phyloP scores from a whole-genome alignment of 192 early-diverging fungal genomes.

The Ambispora gerdemannii region DNA sequence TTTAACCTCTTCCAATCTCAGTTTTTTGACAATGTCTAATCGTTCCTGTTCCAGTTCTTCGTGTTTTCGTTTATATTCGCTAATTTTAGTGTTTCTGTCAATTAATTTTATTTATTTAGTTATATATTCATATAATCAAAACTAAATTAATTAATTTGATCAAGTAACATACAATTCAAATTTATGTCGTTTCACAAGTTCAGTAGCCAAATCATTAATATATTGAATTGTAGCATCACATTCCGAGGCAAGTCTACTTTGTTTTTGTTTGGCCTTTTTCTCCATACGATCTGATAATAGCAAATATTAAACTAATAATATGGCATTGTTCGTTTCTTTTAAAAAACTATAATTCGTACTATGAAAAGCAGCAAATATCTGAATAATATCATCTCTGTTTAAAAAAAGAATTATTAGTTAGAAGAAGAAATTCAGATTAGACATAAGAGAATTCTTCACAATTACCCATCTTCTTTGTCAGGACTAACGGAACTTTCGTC shows the following conservation, averaged over 20 bases:
- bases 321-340: background rate
- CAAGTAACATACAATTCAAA: conserved; percentile 7
- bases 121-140: background rate
- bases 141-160: background rate
- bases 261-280: conserved; percentile 16
- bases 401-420: background rate
- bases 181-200: conserved; percentile 11
- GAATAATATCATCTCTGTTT: conserved; percentile 22
- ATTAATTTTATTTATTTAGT: background rate
- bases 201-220: background rate
- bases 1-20: conserved; percentile 8
- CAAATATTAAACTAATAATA: background rate
- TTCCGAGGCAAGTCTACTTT: background rate
- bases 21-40: conserved; percentile 11
- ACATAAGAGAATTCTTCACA: background rate
- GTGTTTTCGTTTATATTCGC: conserved; percentile 4
- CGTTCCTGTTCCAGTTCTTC: conserved; percentile 20
- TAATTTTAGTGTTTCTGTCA: conserved; percentile 7
- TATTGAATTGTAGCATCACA: conserved; percentile 14
- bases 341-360: conserved; percentile 1
- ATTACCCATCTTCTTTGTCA: conserved; percentile 20
- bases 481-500: conserved; percentile 8
- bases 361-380: conserved; percentile 25
- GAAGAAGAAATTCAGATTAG: background rate
- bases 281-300: conserved; percentile 9